phyloP scores from a whole-genome alignment of 1,139 yeast species.

The Blastobotrys petasosporus region DNA sequence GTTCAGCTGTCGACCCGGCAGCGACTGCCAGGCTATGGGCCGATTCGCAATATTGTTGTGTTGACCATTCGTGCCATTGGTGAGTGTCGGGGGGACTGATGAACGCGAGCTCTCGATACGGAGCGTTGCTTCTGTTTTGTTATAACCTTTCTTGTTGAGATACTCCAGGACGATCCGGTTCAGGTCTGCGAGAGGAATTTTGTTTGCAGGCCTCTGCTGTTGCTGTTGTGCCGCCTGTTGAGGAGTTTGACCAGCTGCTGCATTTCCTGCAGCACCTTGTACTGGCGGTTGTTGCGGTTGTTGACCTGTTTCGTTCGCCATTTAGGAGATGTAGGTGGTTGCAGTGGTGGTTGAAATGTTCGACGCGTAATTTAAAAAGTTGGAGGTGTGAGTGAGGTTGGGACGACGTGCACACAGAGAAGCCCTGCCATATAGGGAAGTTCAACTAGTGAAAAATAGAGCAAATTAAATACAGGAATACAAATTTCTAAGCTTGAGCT shows the following conservation, averaged over 20 bases:
- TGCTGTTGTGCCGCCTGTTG: constrained; percentile 16
- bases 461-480: background rate
- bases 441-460: background rate
- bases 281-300: background rate
- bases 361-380: too few relatives aligned
- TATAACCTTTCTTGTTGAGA: constrained; percentile 87
- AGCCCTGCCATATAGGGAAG: too few relatives aligned
- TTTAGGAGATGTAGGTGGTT: background rate
- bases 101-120: constrained; percentile 80
- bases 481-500: background rate
- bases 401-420: too few relatives aligned
- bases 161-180: constrained; percentile 89
- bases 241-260: constrained; percentile 4
- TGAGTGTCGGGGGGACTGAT: constrained; percentile 44
- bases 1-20: background rate
- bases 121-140: constrained; percentile 87
- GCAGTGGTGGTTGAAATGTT: too few relatives aligned
- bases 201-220: constrained; percentile 14
- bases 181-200: constrained; percentile 47
- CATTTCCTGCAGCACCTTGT: constrained; percentile 8
- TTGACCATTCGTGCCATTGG: constrained; percentile 13
- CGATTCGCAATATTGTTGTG: constrained; percentile 13
- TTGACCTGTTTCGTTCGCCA: constrained; percentile 6
- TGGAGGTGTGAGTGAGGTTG: too few relatives aligned
- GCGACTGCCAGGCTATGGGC: constrained; percentile 10